A percentile compares a stretch with the other conserved stretches of the same genome.
Evolutionary conservation across 2,329 filamentous ascomycete species (phyloP).

Genomic region (Tympanopsis confertula): DNA sequence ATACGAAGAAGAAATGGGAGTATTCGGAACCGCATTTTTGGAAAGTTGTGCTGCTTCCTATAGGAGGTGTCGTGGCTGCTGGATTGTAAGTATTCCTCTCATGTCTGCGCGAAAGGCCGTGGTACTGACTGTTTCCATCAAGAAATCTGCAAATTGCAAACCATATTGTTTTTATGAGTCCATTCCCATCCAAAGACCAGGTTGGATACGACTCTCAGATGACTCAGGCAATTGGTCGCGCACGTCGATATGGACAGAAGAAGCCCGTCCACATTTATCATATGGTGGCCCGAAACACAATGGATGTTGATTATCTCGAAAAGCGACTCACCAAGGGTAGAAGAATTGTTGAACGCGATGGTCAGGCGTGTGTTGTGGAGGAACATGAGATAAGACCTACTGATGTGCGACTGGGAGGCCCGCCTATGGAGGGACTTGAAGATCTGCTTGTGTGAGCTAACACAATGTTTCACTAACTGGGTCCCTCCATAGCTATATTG

Average conservation of each 20-base stretch:
- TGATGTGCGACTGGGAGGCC: too few species aligned
- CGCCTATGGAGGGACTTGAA: too few species aligned
- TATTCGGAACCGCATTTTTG: slow-evolving; percentile 14
- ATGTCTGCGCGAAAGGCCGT: too few species aligned
- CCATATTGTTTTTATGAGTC: slow-evolving; percentile 51
- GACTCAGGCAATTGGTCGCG: slow-evolving; percentile 52
- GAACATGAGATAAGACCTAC: too few species aligned
- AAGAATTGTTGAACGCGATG: slow-evolving; percentile 3
- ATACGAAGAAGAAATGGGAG: too few species aligned
- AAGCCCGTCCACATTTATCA: slow-evolving; percentile 46
- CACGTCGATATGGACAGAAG: slow-evolving; percentile 42
- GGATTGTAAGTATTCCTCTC: slow-evolving; percentile 35
- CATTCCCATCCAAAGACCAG: slow-evolving; percentile 33
- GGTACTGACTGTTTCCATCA: slow-evolving; percentile 4
- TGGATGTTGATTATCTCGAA: slow-evolving; percentile 30
- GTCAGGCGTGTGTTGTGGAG: not conserved
- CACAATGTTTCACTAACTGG: too few species aligned
- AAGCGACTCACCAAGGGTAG: slow-evolving; percentile 13
- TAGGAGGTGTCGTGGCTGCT: slow-evolving; percentile 42
- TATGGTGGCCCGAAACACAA: slow-evolving; percentile 25
- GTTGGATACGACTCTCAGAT: slow-evolving; percentile 44
- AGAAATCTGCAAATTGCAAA: slow-evolving; percentile 53
- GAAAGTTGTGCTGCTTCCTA: slow-evolving; percentile 44
- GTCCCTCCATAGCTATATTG: too few species aligned
- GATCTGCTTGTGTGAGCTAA: too few species aligned